phyloP scores from a whole-genome alignment of 495 filamentous ascomycete species.

The Xanthoparmelia taractica region DNA sequence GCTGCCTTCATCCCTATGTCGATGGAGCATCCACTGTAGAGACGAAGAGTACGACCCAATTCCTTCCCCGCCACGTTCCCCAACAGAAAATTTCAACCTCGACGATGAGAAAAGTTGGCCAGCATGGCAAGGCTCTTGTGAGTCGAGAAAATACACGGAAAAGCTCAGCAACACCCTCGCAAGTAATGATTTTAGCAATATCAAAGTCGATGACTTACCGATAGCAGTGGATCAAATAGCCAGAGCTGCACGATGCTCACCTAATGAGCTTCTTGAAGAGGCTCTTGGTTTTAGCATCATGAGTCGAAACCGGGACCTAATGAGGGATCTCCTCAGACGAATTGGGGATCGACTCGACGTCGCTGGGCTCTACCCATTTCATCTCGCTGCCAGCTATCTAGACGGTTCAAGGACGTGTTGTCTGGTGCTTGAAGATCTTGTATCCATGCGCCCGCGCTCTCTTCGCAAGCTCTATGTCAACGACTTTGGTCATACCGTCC shows the following conservation, averaged over 20 bases:
- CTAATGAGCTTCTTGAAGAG: slow-evolving; percentile 29
- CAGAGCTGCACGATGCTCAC: slow-evolving; percentile 25
- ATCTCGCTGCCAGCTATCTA: slow-evolving; percentile 35
- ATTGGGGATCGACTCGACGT: slow-evolving; percentile 13
- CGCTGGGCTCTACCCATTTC: slow-evolving; percentile 31
- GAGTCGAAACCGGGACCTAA: slow-evolving; percentile 27
- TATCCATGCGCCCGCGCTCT: slow-evolving; percentile 2
- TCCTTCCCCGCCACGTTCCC: slow-evolving; percentile 13
- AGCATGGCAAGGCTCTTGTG: slow-evolving; percentile 23
- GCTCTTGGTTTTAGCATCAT: slow-evolving; percentile 38
- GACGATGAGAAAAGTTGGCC: slow-evolving; percentile 30
- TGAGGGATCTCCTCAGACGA: slow-evolving; percentile 15
- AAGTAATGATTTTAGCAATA: slow-evolving; percentile 32
- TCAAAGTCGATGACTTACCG: slow-evolving; percentile 24
- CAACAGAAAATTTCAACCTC: slow-evolving; percentile 9
- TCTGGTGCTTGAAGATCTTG: slow-evolving; percentile 24
- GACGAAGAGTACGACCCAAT: not conserved
- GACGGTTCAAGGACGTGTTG: slow-evolving; percentile 37
- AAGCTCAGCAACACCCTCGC: slow-evolving; percentile 28
- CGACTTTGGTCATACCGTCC: slow-evolving; percentile 35
- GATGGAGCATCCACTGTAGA: slow-evolving; percentile 29
- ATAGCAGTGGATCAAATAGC: slow-evolving; percentile 27
- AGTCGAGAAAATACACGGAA: slow-evolving; percentile 12
- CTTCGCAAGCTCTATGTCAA: slow-evolving; percentile 28
- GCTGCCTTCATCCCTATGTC: slow-evolving; percentile 25